Evolutionary conservation across 140 eudicot species (phyloP).

Genomic region (Ambrosia hybrid): DNA sequence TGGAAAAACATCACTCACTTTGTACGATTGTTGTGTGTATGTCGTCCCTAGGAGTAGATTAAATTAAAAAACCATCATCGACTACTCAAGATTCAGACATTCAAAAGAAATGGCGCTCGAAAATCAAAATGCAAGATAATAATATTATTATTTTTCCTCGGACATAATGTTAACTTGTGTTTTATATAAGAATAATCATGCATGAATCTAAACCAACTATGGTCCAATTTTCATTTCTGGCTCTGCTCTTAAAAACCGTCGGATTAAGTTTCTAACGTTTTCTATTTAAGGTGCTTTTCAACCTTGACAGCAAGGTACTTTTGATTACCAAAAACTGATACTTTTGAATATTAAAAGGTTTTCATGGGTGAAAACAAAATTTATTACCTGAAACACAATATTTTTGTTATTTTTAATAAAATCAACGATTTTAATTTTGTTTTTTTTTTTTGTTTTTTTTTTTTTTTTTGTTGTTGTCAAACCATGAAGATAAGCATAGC

Average conservation of each 20-base stretch:
- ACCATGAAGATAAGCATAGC: neutral
- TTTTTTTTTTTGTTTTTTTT: too few species aligned
- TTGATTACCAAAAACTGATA: neutral
- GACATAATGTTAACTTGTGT: neutral
- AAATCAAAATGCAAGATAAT: neutral
- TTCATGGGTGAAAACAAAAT: too few species aligned
- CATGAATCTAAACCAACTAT: neutral
- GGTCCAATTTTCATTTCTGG: neutral
- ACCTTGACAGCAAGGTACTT: neutral
- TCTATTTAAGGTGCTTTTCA: neutral
- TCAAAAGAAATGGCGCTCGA: neutral
- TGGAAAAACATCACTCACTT: constrained; percentile 58
- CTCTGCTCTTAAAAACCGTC: neutral
- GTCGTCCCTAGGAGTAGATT: constrained; percentile 38
- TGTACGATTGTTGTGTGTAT: constrained; percentile 55
- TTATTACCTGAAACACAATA: neutral
- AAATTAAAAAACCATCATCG: neutral
- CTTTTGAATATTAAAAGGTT: too few species aligned
- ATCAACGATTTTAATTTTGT: neutral
- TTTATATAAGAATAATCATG: neutral
- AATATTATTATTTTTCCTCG: too few species aligned
- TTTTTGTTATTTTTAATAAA: neutral
- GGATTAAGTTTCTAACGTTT: neutral
- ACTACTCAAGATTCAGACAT: neutral
- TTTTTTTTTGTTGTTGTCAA: neutral